phyloP scores from a whole-genome alignment of 768 basidiomycete species.

The Suillus ampliporus region DNA sequence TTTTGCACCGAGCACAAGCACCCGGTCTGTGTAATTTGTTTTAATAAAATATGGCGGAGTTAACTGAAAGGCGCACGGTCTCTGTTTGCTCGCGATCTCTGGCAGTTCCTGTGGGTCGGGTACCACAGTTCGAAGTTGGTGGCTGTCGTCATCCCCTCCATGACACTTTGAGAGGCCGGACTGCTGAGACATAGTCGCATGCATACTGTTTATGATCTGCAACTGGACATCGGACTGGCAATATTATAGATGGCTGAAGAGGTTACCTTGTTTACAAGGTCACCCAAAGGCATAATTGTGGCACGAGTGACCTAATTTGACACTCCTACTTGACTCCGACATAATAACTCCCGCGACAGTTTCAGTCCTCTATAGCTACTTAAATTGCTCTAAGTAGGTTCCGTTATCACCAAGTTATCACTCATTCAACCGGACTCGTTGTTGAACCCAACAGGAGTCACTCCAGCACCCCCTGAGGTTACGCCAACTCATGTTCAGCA shows the following conservation, averaged over 20 bases:
- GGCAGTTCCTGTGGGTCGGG: conserved; percentile 28
- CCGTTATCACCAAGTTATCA: no score
- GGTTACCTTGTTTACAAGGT: no score
- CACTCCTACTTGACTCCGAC: no score
- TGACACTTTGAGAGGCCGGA: conserved; percentile 12
- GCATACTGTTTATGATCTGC: conserved; percentile 24
- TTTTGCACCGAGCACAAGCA: conserved; percentile 76
- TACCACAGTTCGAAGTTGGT: conserved; percentile 18
- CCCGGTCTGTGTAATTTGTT: conserved; percentile 45
- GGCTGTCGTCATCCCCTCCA: conserved; percentile 27
- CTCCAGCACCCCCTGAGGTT: no score
- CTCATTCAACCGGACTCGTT: no score
- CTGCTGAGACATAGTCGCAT: conserved; percentile 13
- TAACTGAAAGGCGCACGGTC: conserved; percentile 22
- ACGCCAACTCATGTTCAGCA: no score
- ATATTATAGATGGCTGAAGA: conserved; percentile 31
- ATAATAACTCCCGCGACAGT: no score
- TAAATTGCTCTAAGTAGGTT: no score
- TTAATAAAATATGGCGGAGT: conserved; percentile 48
- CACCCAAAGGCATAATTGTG: no score
- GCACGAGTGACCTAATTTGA: no score
- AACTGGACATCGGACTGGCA: conserved; percentile 37
- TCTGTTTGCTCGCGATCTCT: conserved; percentile 21
- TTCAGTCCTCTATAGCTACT: no score
- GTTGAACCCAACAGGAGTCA: no score